Evolutionary conservation across 2,329 filamentous ascomycete species (phyloP).

Genomic region (Blastomyces emzantsi): DNA sequence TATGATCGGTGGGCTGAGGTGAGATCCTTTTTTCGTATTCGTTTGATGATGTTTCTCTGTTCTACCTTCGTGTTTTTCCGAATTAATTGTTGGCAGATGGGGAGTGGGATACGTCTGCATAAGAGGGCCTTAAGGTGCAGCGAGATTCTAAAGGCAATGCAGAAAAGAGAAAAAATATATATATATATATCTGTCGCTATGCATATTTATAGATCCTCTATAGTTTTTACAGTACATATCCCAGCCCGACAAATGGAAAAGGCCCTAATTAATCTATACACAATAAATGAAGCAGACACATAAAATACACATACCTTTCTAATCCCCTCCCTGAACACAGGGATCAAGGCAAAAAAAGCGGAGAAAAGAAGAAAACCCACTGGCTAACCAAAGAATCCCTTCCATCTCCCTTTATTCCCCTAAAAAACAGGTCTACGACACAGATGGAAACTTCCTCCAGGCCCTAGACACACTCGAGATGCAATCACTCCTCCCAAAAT

Average conservation of each 20-base stretch:
- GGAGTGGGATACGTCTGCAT: no score
- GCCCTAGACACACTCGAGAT: conserved; percentile 53
- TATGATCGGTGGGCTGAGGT: conserved; percentile 34
- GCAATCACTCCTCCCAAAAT: conserved; percentile 40
- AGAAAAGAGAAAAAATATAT: no score
- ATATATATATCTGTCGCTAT: no score
- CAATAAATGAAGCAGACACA: background rate
- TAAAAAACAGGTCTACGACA: conserved; percentile 47
- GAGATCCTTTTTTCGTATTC: conserved; percentile 8
- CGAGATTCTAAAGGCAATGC: no score
- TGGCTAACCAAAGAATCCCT: background rate
- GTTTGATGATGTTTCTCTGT: background rate
- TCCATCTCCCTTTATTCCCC: no score
- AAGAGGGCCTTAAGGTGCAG: no score
- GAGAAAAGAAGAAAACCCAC: background rate
- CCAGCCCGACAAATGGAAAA: background rate
- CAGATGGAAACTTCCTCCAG: conserved; percentile 58
- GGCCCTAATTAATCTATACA: background rate
- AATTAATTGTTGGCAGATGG: no score
- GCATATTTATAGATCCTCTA: no score
- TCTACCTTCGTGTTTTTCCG: background rate
- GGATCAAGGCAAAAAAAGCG: background rate
- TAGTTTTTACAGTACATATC: background rate
- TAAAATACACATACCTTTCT: background rate
- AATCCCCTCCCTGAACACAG: background rate